phyloP scores from a whole-genome alignment of 1,139 yeast species.

The Debaryomycetaceae sp. region DNA sequence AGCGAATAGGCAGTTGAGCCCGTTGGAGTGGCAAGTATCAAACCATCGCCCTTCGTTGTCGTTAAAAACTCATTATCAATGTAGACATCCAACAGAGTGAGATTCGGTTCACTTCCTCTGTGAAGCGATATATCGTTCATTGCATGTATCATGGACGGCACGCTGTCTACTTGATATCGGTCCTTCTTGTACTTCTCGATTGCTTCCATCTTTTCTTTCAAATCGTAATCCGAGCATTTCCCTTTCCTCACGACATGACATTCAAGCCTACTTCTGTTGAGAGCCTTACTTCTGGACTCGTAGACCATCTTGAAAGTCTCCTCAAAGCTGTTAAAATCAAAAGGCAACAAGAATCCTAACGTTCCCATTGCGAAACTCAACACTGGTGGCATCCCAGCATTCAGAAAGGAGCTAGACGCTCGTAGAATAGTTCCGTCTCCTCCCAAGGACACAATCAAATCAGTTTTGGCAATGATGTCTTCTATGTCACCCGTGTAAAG shows the following conservation, averaged over 20 bases:
- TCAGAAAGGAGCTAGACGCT: constrained; percentile 64
- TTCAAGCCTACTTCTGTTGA: constrained; percentile 73
- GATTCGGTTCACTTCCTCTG: constrained; percentile 84
- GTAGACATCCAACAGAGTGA: constrained; percentile 75
- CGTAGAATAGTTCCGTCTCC: constrained; percentile 94
- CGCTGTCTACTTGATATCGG: constrained; percentile 13
- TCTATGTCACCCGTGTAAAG: constrained; percentile 55
- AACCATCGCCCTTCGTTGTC: constrained; percentile 89
- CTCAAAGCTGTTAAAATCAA: constrained; percentile 61
- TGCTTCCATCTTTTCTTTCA: constrained; percentile 2
- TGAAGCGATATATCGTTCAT: constrained; percentile 90
- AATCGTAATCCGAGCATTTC: neutral
- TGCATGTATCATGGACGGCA: constrained; percentile 53
- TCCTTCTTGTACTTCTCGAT: constrained; percentile 13
- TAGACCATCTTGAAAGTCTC: constrained; percentile 66
- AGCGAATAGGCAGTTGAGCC: constrained; percentile 94
- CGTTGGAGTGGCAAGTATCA: constrained; percentile 82
- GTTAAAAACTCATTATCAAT: constrained; percentile 83
- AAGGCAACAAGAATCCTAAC: constrained; percentile 84
- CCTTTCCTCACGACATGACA: constrained; percentile 59
- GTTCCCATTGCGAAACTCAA: constrained; percentile 89
- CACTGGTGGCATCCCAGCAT: constrained; percentile 79
- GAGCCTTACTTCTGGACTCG: constrained; percentile 62
- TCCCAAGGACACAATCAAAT: constrained; percentile 79
- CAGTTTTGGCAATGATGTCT: constrained; percentile 58